Percentiles rank a stretch among this genome's conserved stretches.
Evolutionary conservation across 768 basidiomycete genomes (phyloP).

Genomic region (Termitomyces eurrhizus): DNA sequence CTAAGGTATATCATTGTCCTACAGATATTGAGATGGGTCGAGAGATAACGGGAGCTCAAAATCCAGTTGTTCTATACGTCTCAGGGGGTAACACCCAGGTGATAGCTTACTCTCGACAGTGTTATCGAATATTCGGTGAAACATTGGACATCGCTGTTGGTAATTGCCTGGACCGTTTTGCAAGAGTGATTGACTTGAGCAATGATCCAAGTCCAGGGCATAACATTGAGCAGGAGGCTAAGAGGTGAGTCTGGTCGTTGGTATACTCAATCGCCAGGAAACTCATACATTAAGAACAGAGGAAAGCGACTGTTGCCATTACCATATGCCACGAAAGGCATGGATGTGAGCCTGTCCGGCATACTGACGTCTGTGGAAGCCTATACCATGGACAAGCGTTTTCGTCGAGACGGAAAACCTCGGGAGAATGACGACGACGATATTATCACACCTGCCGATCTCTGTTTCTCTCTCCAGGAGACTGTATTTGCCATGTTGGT

Average conservation of each 20-base stretch:
- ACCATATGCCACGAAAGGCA: slow-evolving; percentile 96
- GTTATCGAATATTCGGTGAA: slow-evolving; percentile 98
- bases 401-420: slow-evolving; percentile 40
- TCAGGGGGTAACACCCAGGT: slow-evolving; percentile 99
- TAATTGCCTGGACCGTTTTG: slow-evolving; percentile 97
- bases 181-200: slow-evolving; percentile 87
- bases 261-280: neutral
- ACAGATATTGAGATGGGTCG: slow-evolving; percentile 99
- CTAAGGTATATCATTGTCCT: neutral
- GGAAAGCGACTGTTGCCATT: slow-evolving; percentile 80
- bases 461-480: slow-evolving; percentile 97
- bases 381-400: slow-evolving; percentile 86
- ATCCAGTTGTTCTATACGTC: slow-evolving; percentile 96
- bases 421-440: slow-evolving; percentile 49
- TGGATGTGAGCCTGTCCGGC: slow-evolving; percentile 97
- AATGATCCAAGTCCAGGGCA: slow-evolving; percentile 97
- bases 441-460: slow-evolving; percentile 88
- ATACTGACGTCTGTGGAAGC: slow-evolving; percentile 86
- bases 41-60: slow-evolving; percentile 88
- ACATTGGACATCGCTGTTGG: slow-evolving; percentile 99
- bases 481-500: slow-evolving; percentile 98
- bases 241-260: slow-evolving; percentile 52
- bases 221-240: slow-evolving; percentile 96
- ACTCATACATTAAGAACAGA: slow-evolving; percentile 34
- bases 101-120: slow-evolving; percentile 95